Evolutionary conservation across 1,139 yeast genomes (phyloP).

Genomic region (Tardiomyces blankii): DNA sequence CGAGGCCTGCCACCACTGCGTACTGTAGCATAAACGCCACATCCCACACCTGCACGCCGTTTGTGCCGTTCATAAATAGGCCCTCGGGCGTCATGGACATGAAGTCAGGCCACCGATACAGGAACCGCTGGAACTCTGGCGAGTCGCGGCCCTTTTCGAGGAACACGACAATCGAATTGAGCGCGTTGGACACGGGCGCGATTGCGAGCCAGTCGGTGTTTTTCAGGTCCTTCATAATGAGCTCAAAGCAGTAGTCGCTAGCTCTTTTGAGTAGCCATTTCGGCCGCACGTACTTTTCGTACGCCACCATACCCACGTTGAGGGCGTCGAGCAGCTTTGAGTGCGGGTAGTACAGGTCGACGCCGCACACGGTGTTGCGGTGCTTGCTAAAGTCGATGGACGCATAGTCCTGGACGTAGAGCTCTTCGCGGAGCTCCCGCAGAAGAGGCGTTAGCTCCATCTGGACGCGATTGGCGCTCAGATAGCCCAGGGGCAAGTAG

Average conservation of each 20-base stretch:
- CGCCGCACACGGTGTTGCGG: conserved; percentile 81
- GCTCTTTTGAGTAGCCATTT: conserved; percentile 51
- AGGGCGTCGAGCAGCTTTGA: conserved; percentile 52
- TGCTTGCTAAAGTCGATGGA: conserved; percentile 55
- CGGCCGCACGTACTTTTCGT: conserved; percentile 67
- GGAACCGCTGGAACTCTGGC: conserved; percentile 42
- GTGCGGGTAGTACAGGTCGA: conserved; percentile 91
- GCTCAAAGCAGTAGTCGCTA: conserved; percentile 43
- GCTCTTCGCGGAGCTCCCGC: conserved; percentile 57
- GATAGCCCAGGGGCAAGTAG: conserved; percentile 76
- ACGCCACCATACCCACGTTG: conserved; percentile 48
- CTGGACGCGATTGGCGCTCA: conserved; percentile 45
- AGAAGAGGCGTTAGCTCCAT: conserved; percentile 59
- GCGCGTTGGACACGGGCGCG: conserved; percentile 90
- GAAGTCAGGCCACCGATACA: conserved; percentile 60
- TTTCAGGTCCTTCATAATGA: conserved; percentile 59
- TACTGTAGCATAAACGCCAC: conserved; percentile 85
- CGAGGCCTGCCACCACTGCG: conserved; percentile 68
- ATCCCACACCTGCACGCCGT: conserved; percentile 98
- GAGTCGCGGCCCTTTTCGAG: conserved; percentile 65
- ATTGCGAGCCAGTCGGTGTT: conserved; percentile 80
- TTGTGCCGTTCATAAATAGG: conserved; percentile 76
- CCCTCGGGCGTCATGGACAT: conserved; percentile 85
- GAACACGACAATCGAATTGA: conserved; percentile 62
- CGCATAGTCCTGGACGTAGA: conserved; percentile 57